Percentiles rank a stretch among this genome's conserved stretches.
Evolutionary conservation across 106 monocot species (phyloP).

Genomic region (Hemerocallis citrina): DNA sequence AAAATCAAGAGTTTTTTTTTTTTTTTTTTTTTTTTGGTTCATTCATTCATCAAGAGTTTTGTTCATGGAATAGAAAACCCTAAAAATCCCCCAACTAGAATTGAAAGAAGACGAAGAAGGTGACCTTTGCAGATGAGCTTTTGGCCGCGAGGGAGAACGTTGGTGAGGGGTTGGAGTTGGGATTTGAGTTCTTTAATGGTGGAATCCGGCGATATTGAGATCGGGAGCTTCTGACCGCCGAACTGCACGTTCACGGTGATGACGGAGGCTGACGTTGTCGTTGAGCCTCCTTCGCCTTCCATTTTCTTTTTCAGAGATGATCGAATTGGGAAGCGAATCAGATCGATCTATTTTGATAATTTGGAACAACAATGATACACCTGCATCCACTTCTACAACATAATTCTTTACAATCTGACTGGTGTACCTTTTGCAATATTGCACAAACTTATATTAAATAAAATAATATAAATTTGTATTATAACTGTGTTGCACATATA

Average conservation of each 20-base stretch:
- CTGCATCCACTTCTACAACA: no score
- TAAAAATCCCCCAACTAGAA: background rate
- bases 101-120: background rate
- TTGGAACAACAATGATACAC: no score
- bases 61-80: background rate
- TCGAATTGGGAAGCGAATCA: no score
- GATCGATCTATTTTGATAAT: no score
- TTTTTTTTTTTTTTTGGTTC: no score
- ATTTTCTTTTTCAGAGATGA: background rate
- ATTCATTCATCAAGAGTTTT: no score
- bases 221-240: constrained; percentile 50
- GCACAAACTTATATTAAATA: no score
- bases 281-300: background rate
- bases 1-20: no score
- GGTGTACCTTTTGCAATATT: no score
- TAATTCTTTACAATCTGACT: no score
- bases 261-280: constrained; percentile 1
- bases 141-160: constrained; percentile 89
- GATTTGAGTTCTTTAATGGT: constrained; percentile 57
- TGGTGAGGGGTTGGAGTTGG: constrained; percentile 77
- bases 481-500: no score
- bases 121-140: constrained; percentile 90
- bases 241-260: constrained; percentile 74
- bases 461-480: no score
- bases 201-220: constrained; percentile 38